These are phyloP conservation scores for Lecanicillium sp. DNA, from an alignment of 2,329 filamentous ascomycete genomes.

Conservation along the genomic window DNA sequence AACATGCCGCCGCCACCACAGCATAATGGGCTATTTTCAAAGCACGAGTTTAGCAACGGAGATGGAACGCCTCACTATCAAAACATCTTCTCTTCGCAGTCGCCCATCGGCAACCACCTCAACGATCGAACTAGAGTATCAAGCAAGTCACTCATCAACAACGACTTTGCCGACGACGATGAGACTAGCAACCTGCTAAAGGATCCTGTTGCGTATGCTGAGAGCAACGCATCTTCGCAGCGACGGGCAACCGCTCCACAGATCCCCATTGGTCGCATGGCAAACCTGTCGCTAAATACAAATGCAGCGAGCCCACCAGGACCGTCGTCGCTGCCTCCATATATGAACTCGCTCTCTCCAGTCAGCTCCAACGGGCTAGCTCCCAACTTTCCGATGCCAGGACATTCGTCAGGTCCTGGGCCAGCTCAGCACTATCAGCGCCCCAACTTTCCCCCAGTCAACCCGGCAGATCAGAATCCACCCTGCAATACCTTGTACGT, in stretches of 20 bases:
- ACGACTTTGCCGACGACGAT: slow-evolving; percentile 55
- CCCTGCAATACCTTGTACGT: slow-evolving; percentile 98
- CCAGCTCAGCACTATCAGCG: slow-evolving; percentile 43
- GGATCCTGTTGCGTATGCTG: slow-evolving; percentile 64
- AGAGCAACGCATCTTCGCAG: slow-evolving; percentile 38
- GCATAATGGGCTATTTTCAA: slow-evolving; percentile 41
- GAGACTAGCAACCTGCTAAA: slow-evolving; percentile 66
- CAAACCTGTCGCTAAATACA: slow-evolving; percentile 63
- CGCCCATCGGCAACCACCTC: slow-evolving; percentile 63
- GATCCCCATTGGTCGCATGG: slow-evolving; percentile 61
- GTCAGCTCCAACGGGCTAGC: slow-evolving; percentile 27
- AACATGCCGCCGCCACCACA: slow-evolving; percentile 53
- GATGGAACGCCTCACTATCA: slow-evolving; percentile 48
- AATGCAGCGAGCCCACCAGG: slow-evolving; percentile 36
- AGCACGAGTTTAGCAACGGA: slow-evolving; percentile 50
- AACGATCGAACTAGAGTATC: slow-evolving; percentile 50
- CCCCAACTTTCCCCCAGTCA: slow-evolving; percentile 73
- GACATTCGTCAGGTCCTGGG: slow-evolving; percentile 36
- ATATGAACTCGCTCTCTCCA: slow-evolving; percentile 47
- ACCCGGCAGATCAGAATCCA: slow-evolving; percentile 92
- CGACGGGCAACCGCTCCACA: slow-evolving; percentile 66
- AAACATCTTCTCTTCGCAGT: slow-evolving; percentile 63
- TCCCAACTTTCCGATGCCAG: slow-evolving; percentile 21
- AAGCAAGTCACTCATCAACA: slow-evolving; percentile 65
- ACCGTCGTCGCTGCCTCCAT: slow-evolving; percentile 45